These are phyloP conservation scores for Gastrodia elata DNA, from an alignment of 106 monocot species.

Conservation along the genomic window DNA sequence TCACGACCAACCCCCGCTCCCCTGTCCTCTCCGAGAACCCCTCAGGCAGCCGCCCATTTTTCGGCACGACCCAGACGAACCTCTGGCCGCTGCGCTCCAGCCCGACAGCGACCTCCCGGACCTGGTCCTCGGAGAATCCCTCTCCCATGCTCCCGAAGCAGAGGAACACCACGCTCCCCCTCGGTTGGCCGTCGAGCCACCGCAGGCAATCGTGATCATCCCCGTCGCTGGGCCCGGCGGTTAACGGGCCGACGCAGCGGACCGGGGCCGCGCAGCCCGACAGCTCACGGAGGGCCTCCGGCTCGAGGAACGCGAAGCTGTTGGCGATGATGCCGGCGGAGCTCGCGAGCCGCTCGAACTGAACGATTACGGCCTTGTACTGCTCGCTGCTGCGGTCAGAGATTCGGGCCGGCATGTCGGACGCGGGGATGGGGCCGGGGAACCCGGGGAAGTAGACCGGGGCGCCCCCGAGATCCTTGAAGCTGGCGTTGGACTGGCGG, in stretches of 20 bases:
- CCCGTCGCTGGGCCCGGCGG: neutral
- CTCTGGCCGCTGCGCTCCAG: constrained; percentile 53
- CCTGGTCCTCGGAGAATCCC: constrained; percentile 31
- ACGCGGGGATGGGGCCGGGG: constrained; percentile 14
- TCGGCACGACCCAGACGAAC: constrained; percentile 69
- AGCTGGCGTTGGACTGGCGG: constrained; percentile 2
- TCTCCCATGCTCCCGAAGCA: constrained; percentile 61
- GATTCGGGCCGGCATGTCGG: constrained; percentile 9
- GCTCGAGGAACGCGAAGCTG: constrained; percentile 42
- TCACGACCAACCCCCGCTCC: constrained; percentile 37
- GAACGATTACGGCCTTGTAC: constrained; percentile 1
- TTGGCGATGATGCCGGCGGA: constrained; percentile 38
- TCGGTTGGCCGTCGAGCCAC: constrained; percentile 58
- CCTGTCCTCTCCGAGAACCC: constrained; percentile 50
- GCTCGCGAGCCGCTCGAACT: neutral
- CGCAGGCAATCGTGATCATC: constrained; percentile 20
- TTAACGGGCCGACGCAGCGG: constrained; percentile 50
- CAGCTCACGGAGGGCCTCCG: constrained; percentile 17
- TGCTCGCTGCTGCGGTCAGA: constrained; percentile 11
- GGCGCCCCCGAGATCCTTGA: constrained; percentile 19
- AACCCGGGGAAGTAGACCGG: constrained; percentile 25
- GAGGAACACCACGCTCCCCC: constrained; percentile 59
- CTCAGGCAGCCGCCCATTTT: constrained; percentile 43
- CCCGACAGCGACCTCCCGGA: constrained; percentile 47
- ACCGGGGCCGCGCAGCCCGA: constrained; percentile 23